Percentiles rank a stretch among this genome's conserved stretches.
phyloP scores from a whole-genome alignment of 2,329 filamentous ascomycete genomes.

The Zymoseptoria crescenta region DNA sequence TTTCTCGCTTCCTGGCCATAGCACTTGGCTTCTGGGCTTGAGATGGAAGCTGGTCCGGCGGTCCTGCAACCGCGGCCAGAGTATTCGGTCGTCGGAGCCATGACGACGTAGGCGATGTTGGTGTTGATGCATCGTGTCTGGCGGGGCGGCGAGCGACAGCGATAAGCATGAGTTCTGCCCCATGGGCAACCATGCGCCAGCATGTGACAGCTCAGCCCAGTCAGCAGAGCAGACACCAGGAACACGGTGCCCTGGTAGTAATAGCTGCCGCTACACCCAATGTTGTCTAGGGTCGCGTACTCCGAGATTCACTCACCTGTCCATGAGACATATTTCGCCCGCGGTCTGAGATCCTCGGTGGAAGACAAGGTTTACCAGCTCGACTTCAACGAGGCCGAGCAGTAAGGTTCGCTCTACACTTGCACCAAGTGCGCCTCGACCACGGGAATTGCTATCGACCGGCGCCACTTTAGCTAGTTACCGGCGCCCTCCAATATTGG shows the following conservation, averaged over 20 bases:
- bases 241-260: background rate
- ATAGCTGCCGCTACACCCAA: background rate
- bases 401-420: background rate
- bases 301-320: background rate
- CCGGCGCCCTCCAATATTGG: no score
- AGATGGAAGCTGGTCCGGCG: background rate
- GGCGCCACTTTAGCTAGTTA: no score
- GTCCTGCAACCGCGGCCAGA: background rate
- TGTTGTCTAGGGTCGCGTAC: background rate
- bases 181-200: background rate
- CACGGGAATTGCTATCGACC: no score
- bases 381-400: background rate
- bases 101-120: background rate
- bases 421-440: background rate
- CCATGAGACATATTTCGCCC: background rate
- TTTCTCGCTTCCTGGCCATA: background rate
- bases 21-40: background rate
- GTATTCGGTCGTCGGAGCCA: background rate
- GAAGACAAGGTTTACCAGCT: background rate
- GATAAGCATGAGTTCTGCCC: background rate
- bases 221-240: background rate
- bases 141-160: background rate
- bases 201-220: background rate
- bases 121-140: background rate
- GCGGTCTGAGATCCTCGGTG: background rate